Conservation (phyloP, 2,329 filamentous ascomycete genomes). For the Talaromyces rugulosus region DNA sequence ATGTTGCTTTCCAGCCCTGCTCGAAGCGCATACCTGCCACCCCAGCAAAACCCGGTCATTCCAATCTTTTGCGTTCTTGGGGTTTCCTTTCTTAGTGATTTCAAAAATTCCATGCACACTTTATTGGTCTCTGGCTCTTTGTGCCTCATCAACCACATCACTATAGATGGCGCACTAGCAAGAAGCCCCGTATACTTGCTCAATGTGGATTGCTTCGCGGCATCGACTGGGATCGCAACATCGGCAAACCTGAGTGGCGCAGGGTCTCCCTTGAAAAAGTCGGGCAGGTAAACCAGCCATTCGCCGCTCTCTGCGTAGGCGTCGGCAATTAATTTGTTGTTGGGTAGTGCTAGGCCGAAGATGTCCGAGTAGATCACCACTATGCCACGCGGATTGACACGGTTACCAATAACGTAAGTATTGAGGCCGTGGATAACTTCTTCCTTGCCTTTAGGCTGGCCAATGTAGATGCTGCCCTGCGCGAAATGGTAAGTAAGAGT, state of each 20-base stretch:
- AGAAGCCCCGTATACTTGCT: conserved; percentile 38
- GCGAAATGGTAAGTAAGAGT: not conserved
- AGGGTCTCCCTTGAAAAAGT: conserved; percentile 30
- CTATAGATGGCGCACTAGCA: conserved; percentile 25
- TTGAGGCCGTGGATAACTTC: conserved; percentile 33
- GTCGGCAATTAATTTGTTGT: conserved; percentile 31
- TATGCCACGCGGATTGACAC: conserved; percentile 23
- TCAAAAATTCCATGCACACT: conserved; percentile 32
- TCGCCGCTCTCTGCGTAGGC: conserved; percentile 26
- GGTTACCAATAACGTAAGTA: conserved; percentile 36
- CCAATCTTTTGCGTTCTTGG: conserved; percentile 28
- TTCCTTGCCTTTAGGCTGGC: conserved; percentile 33
- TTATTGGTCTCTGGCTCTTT: conserved; percentile 27
- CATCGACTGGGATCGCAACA: conserved; percentile 32
- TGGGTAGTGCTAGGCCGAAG: conserved; percentile 25
- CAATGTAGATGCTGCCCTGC: conserved; percentile 28
- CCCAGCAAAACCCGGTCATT: conserved; percentile 37
- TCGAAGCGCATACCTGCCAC: conserved; percentile 31
- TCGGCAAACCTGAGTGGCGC: conserved; percentile 31
- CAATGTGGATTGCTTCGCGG: conserved; percentile 29
- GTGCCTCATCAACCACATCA: conserved; percentile 33
- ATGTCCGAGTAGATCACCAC: conserved; percentile 28
- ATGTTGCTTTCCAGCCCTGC: conserved; percentile 26
- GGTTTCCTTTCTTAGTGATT: conserved; percentile 25
- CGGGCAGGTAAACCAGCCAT: conserved; percentile 29